Conservation (phyloP, 768 basidiomycete species). For the Trametes cingulata region DNA sequence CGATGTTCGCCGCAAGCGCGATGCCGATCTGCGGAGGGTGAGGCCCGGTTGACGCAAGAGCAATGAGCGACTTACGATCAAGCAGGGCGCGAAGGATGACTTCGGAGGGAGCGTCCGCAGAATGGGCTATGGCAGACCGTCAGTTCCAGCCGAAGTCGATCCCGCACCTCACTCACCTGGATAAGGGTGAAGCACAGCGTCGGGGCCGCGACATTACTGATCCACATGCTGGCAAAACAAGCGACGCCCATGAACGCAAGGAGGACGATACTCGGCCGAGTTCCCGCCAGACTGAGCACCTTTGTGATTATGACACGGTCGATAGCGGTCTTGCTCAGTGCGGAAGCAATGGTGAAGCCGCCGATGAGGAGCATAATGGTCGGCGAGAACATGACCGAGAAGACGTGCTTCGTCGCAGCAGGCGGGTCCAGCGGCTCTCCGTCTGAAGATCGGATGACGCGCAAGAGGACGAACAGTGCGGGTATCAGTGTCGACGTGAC, state of each 20-base stretch:
- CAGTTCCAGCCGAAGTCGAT: background rate
- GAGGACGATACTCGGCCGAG: constrained; percentile 81
- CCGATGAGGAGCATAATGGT: constrained; percentile 99
- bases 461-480: constrained; percentile 80
- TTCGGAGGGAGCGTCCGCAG: constrained; percentile 86
- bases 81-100: constrained; percentile 83
- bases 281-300: constrained; percentile 87
- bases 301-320: constrained; percentile 90
- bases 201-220: constrained; percentile 97
- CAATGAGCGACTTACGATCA: constrained; percentile 66
- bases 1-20: constrained; percentile 97
- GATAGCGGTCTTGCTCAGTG: constrained; percentile 92
- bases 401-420: constrained; percentile 89
- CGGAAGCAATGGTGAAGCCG: constrained; percentile 97
- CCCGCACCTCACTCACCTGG: constrained; percentile 53
- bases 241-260: constrained; percentile 95
- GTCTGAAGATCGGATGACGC: constrained; percentile 68
- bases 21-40: constrained; percentile 72
- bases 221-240: constrained; percentile 99
- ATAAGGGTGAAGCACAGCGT: constrained; percentile 96
- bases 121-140: constrained; percentile 67
- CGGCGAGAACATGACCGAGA: constrained; percentile 94
- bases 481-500: constrained; percentile 94
- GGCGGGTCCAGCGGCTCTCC: constrained; percentile 52
- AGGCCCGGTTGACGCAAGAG: background rate